Conservation (phyloP, 495 filamentous ascomycete genomes). For the Cercophora scortea region DNA sequence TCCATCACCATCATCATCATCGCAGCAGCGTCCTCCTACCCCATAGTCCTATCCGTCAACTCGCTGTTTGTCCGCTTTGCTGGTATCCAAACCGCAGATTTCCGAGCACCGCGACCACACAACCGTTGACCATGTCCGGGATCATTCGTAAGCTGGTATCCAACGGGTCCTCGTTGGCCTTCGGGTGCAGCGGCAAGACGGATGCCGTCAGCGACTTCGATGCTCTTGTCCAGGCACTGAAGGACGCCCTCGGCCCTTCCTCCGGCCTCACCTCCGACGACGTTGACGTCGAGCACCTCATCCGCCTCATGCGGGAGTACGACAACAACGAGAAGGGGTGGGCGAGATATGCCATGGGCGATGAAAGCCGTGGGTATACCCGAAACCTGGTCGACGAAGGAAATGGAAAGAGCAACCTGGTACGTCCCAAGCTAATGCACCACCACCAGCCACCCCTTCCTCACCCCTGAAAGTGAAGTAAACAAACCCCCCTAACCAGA, state of each 20-base stretch:
- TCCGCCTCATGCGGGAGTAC: slow-evolving; percentile 64
- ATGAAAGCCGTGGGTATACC: slow-evolving; percentile 63
- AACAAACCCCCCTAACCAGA: slow-evolving; percentile 4
- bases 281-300: slow-evolving; percentile 62
- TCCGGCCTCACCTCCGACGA: slow-evolving; percentile 75
- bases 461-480: slow-evolving; percentile 5
- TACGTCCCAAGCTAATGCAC: slow-evolving; percentile 30
- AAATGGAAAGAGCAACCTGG: slow-evolving; percentile 85
- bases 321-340: slow-evolving; percentile 59
- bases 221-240: slow-evolving; percentile 65
- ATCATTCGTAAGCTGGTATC: too few relatives aligned
- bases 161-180: neutral
- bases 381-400: slow-evolving; percentile 84
- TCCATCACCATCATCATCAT: too few relatives aligned
- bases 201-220: slow-evolving; percentile 44
- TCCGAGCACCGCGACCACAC: too few relatives aligned
- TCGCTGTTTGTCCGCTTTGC: too few relatives aligned
- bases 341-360: slow-evolving; percentile 59
- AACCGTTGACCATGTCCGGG: too few relatives aligned
- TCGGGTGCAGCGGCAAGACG: slow-evolving; percentile 1
- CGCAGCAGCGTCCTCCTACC: too few relatives aligned
- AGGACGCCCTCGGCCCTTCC: slow-evolving; percentile 60
- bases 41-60: too few relatives aligned
- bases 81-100: too few relatives aligned
- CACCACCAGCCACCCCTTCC: slow-evolving; percentile 1